Conservation (phyloP, 225 moss, liverwort and hornwort genomes). For the Physcomitrium patens region DNA sequence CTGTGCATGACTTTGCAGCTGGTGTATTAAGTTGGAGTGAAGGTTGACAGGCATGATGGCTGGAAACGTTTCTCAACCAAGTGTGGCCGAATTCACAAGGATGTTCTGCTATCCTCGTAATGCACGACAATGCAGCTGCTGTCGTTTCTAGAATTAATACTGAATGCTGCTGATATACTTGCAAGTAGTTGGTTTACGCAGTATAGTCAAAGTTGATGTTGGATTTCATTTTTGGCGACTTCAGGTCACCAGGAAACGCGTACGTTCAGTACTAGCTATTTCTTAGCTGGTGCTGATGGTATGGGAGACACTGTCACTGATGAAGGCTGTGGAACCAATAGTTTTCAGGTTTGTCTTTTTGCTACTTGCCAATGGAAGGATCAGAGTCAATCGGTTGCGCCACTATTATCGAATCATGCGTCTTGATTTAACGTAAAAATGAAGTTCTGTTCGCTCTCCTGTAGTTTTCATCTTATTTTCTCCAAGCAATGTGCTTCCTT, state of each 20-base stretch:
- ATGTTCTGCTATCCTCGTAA: not conserved
- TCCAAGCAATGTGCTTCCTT: no score
- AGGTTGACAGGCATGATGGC: slow-evolving; percentile 72
- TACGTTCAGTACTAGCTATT: slow-evolving; percentile 98
- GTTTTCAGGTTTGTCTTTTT: slow-evolving; percentile 67
- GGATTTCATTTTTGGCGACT: not conserved
- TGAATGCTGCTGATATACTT: not conserved
- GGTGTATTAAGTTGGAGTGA: slow-evolving; percentile 88
- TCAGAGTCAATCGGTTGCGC: no score
- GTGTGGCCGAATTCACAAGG: slow-evolving; percentile 92
- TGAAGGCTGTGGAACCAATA: slow-evolving; percentile 89
- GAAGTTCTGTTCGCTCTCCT: no score
- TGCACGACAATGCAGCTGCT: not conserved
- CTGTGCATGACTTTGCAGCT: slow-evolving; percentile 91
- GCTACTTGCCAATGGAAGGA: no score
- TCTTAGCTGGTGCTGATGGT: slow-evolving; percentile 94
- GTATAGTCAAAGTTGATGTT: slow-evolving; percentile 1
- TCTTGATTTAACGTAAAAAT: no score
- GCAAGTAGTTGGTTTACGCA: slow-evolving; percentile 4
- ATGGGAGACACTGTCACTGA: slow-evolving; percentile 88
- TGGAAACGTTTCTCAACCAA: slow-evolving; percentile 94
- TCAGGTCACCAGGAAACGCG: slow-evolving; percentile 82
- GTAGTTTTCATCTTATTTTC: no score
- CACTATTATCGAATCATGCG: no score
- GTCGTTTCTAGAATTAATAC: not conserved